Conservation (phyloP, 306 rosid genomes). For the Fragaria ananassa region DNA sequence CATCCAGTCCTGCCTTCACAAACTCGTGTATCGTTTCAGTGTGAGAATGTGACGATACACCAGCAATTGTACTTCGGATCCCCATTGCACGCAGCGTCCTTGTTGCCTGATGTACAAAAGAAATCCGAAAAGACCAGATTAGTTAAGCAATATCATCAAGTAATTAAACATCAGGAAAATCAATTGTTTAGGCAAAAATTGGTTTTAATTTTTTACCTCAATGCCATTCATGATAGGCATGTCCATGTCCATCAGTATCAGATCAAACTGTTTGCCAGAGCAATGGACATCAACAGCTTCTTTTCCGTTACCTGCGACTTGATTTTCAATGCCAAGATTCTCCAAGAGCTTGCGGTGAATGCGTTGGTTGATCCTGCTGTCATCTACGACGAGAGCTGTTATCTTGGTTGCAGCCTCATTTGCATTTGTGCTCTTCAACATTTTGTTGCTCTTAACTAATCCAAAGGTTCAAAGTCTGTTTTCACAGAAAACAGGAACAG, state of each 20-base stretch:
- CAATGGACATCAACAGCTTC: conserved; percentile 70
- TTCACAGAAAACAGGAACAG: background rate
- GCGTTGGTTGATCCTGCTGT: conserved; percentile 35
- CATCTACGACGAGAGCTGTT: conserved; percentile 80
- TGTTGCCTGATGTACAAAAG: conserved; percentile 52
- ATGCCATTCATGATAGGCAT: conserved; percentile 92
- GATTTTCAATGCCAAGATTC: conserved; percentile 45
- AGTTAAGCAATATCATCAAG: background rate
- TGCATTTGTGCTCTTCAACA: conserved; percentile 14
- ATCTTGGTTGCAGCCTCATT: conserved; percentile 21
- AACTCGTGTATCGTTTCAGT: conserved; percentile 43
- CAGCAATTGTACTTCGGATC: conserved; percentile 59
- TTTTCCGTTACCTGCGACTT: conserved; percentile 60
- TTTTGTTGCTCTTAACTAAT: background rate
- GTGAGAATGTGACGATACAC: conserved; percentile 48
- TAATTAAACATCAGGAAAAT: background rate
- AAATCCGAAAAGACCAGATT: background rate
- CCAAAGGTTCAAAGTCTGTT: background rate
- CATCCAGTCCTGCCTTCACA: conserved; percentile 67
- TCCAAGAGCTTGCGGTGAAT: conserved; percentile 51
- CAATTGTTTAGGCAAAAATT: background rate
- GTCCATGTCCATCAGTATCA: conserved; percentile 84
- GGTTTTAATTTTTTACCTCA: conserved; percentile 34
- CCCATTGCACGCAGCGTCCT: conserved; percentile 67
- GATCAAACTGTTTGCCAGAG: conserved; percentile 56